Percentiles rank a stretch among this genome's conserved stretches.
These are phyloP conservation scores for Penicillium sp. DNA, from an alignment of 2,329 filamentous ascomycete species.

Conservation along the genomic window DNA sequence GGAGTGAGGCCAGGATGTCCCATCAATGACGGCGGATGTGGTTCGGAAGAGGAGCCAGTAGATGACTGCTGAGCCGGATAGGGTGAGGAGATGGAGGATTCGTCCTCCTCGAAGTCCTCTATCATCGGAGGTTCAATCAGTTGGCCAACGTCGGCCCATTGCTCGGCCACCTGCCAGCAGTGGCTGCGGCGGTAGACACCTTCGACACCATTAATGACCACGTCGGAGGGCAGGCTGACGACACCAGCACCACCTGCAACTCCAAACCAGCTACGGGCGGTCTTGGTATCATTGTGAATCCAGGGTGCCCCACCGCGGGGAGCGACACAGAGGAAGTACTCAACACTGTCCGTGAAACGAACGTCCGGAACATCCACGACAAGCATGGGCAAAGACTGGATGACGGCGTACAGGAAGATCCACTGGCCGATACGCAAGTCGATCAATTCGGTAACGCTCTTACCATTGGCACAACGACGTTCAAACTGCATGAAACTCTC, in stretches of 20 bases:
- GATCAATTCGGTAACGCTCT: slow-evolving; percentile 42
- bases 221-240: slow-evolving; percentile 58
- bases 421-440: slow-evolving; percentile 49
- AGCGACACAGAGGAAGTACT: slow-evolving; percentile 49
- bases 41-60: slow-evolving; percentile 34
- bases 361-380: slow-evolving; percentile 47
- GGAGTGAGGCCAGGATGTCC: slow-evolving; percentile 31
- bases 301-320: slow-evolving; percentile 47
- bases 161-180: slow-evolving; percentile 61
- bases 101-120: slow-evolving; percentile 36
- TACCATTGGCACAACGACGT: slow-evolving; percentile 41
- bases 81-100: slow-evolving; percentile 37
- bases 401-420: slow-evolving; percentile 49
- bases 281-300: slow-evolving; percentile 44
- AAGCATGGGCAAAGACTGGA: slow-evolving; percentile 47
- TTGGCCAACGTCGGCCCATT: slow-evolving; percentile 51
- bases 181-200: slow-evolving; percentile 64
- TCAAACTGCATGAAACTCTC: slow-evolving; percentile 48
- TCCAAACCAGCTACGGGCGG: slow-evolving; percentile 46
- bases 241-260: slow-evolving; percentile 59
- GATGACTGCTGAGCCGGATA: slow-evolving; percentile 38
- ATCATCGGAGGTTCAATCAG: slow-evolving; percentile 31
- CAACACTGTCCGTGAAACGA: slow-evolving; percentile 43
- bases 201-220: slow-evolving; percentile 62
- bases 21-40: slow-evolving; percentile 31